These are phyloP conservation scores for Pyricularia grisea DNA, from an alignment of 2,329 filamentous ascomycete genomes.

Conservation along the genomic window DNA sequence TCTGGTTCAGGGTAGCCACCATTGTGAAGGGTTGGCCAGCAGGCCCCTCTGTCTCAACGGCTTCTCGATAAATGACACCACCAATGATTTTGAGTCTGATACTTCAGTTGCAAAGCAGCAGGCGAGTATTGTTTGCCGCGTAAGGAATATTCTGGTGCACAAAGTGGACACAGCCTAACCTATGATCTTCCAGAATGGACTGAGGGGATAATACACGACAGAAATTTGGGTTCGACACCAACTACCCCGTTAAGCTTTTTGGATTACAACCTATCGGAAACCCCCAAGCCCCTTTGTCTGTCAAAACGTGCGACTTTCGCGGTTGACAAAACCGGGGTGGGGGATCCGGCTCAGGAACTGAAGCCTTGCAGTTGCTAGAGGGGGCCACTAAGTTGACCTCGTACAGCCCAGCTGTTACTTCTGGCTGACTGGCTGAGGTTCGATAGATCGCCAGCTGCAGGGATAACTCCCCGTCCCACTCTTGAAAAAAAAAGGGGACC, in stretches of 20 bases:
- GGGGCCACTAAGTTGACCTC: background rate
- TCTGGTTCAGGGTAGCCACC: conserved; percentile 11
- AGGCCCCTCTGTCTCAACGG: background rate
- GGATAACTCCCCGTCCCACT: background rate
- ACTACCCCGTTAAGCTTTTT: background rate
- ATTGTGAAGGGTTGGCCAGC: conserved; percentile 8
- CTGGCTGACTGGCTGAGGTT: background rate
- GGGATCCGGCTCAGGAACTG: background rate
- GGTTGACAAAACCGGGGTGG: background rate
- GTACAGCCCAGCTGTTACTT: background rate
- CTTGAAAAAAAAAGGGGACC: background rate
- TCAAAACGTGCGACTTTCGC: background rate
- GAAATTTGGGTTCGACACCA: background rate
- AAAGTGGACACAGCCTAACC: background rate
- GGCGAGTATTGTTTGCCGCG: background rate
- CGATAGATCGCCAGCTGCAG: background rate
- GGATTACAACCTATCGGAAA: background rate
- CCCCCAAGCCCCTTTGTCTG: background rate
- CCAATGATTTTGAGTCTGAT: background rate
- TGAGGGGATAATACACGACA: background rate
- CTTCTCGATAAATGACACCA: background rate
- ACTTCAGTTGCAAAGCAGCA: background rate
- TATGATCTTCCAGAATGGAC: background rate
- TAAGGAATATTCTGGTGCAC: background rate
- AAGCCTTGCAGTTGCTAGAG: background rate